Conservation (phyloP, 192 early-diverging fungal species). For the Linnemannia exigua region DNA sequence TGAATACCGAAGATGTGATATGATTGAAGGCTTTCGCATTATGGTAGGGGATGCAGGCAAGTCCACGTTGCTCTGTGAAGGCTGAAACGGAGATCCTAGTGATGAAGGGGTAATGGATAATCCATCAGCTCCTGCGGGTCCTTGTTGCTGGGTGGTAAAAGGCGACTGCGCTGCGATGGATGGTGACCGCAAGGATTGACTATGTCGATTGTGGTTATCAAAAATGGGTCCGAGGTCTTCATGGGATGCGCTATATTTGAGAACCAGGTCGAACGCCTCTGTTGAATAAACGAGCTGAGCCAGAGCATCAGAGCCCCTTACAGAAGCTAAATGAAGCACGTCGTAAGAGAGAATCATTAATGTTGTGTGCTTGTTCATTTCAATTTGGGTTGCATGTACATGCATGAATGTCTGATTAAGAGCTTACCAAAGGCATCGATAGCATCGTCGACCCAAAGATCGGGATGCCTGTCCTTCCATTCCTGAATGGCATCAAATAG, state of each 20-base stretch:
- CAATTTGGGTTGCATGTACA: neutral
- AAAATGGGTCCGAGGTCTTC: slow-evolving; percentile 28
- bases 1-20: slow-evolving; percentile 12
- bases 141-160: neutral
- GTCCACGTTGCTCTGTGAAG: neutral
- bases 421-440: slow-evolving; percentile 46
- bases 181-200: slow-evolving; percentile 7
- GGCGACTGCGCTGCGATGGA: neutral
- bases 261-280: slow-evolving; percentile 43
- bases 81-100: neutral
- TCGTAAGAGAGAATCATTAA: neutral
- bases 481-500: slow-evolving; percentile 46
- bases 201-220: slow-evolving; percentile 1
- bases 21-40: neutral
- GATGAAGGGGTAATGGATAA: neutral
- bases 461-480: slow-evolving; percentile 39
- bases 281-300: slow-evolving; percentile 44
- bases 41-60: neutral
- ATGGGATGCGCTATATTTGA: slow-evolving; percentile 30
- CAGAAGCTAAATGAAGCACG: slow-evolving; percentile 2
- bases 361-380: neutral
- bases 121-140: neutral
- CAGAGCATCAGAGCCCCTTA: slow-evolving; percentile 38
- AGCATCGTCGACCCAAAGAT: slow-evolving; percentile 36
- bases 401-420: neutral